Percentiles rank a stretch among this genome's conserved stretches.
Evolutionary conservation across 345 rosid species (phyloP).

Genomic region (Salix caprea): DNA sequence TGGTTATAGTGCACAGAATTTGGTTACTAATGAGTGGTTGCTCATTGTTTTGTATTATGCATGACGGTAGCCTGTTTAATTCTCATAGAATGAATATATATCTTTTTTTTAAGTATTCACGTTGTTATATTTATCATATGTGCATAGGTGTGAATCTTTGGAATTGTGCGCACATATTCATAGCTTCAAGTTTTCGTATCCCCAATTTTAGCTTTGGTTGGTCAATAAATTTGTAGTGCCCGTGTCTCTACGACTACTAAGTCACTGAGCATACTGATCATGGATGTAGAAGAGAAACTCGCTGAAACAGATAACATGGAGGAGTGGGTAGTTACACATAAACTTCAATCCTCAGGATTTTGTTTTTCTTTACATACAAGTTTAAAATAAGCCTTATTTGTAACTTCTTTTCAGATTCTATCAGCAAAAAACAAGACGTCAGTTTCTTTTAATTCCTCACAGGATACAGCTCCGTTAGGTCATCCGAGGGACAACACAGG

Average conservation of each 20-base stretch:
- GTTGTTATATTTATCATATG: slow-evolving; percentile 31
- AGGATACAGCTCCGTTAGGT: slow-evolving; percentile 48
- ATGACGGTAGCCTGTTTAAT: neutral
- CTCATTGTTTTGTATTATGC: neutral
- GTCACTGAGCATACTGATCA: slow-evolving; percentile 56
- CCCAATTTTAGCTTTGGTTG: slow-evolving; percentile 41
- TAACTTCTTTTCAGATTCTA: slow-evolving; percentile 37
- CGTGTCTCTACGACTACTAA: slow-evolving; percentile 49
- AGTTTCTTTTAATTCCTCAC: slow-evolving; percentile 57
- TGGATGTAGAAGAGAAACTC: slow-evolving; percentile 79
- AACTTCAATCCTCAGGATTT: slow-evolving; percentile 14
- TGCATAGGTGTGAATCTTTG: slow-evolving; percentile 35
- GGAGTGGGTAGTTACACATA: slow-evolving; percentile 60
- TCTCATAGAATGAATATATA: neutral
- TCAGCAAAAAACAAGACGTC: slow-evolving; percentile 48
- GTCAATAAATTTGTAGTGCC: slow-evolving; percentile 43
- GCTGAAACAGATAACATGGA: slow-evolving; percentile 61
- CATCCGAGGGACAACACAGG: slow-evolving; percentile 47
- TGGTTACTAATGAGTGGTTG: neutral
- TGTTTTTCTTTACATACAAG: neutral
- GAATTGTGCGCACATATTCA: slow-evolving; percentile 39
- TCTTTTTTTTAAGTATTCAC: slow-evolving; percentile 11
- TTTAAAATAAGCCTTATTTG: slow-evolving; percentile 19
- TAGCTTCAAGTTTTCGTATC: slow-evolving; percentile 44
- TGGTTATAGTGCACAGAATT: neutral